phyloP scores from a whole-genome alignment of 2,329 filamentous ascomycete species.

The Ceratocystis huliohia region DNA sequence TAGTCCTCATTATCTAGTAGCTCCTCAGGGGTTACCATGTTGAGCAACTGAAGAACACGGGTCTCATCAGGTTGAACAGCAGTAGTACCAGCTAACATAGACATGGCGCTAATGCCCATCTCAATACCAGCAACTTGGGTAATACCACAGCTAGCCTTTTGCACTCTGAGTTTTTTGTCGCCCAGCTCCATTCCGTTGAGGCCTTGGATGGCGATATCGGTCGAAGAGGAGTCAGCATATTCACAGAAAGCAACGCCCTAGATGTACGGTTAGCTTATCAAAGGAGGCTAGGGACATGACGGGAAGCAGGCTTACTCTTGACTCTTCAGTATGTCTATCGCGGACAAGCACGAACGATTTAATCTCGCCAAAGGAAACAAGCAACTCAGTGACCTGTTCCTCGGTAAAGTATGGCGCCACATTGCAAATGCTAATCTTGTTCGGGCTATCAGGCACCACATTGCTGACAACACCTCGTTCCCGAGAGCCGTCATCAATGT shows the following conservation, averaged over 20 bases:
- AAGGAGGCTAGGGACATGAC: neutral
- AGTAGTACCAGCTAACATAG: conserved; percentile 85
- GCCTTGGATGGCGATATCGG: conserved; percentile 76
- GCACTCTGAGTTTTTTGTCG: conserved; percentile 71
- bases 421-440: conserved; percentile 89
- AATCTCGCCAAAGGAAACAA: conserved; percentile 82
- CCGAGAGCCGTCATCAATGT: conserved; percentile 55
- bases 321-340: conserved; percentile 73
- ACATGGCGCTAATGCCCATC: conserved; percentile 95
- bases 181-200: conserved; percentile 89
- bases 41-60: conserved; percentile 80
- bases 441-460: conserved; percentile 77
- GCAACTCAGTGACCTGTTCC: conserved; percentile 79
- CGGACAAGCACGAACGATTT: conserved; percentile 87
- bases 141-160: conserved; percentile 80
- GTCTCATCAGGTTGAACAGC: conserved; percentile 66
- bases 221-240: conserved; percentile 63
- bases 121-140: conserved; percentile 88
- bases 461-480: conserved; percentile 66
- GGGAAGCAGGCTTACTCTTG: conserved; percentile 49
- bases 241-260: conserved; percentile 96
- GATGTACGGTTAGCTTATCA: conserved; percentile 25
- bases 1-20: conserved; percentile 90
- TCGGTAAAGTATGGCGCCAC: conserved; percentile 80
- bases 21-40: conserved; percentile 97